phyloP scores from a whole-genome alignment of 345 rosid genomes.

The Atalantia buxifolia region DNA sequence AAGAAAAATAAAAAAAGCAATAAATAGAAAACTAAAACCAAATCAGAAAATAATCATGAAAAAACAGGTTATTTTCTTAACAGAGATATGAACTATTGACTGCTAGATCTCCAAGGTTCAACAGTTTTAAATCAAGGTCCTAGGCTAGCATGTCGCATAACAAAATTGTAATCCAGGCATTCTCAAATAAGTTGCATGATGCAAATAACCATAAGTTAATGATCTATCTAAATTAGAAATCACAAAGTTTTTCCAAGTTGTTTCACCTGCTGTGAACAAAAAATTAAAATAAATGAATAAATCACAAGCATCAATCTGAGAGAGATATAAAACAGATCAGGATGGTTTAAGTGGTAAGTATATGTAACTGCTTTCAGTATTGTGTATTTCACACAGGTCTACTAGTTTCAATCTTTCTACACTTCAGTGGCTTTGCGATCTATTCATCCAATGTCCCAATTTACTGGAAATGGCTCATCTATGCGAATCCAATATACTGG shows the following conservation, averaged over 20 bases:
- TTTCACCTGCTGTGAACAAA: no score
- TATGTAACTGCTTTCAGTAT: not conserved
- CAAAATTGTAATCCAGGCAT: not conserved
- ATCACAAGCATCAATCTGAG: no score
- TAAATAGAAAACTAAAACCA: not conserved
- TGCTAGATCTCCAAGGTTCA: not conserved
- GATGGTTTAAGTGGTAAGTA: no score
- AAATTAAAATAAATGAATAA: no score
- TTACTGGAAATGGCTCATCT: conserved; percentile 32
- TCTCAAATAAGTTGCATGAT: no score
- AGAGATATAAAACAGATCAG: no score
- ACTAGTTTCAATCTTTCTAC: conserved; percentile 31
- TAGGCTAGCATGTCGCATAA: not conserved
- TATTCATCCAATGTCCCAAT: conserved; percentile 28
- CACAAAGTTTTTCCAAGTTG: no score
- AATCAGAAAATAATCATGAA: not conserved
- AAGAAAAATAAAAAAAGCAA: not conserved
- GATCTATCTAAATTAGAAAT: no score
- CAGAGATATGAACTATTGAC: not conserved
- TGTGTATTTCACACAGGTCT: conserved; percentile 5
- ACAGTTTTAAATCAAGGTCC: no score
- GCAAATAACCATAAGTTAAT: no score
- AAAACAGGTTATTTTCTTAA: not conserved
- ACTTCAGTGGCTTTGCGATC: conserved; percentile 28
- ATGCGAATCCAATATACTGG: conserved; percentile 28